Base-by-base conservation (phyloP, 2,329 filamentous ascomycete genomes). In the Pezicula rhizophila region DNA sequence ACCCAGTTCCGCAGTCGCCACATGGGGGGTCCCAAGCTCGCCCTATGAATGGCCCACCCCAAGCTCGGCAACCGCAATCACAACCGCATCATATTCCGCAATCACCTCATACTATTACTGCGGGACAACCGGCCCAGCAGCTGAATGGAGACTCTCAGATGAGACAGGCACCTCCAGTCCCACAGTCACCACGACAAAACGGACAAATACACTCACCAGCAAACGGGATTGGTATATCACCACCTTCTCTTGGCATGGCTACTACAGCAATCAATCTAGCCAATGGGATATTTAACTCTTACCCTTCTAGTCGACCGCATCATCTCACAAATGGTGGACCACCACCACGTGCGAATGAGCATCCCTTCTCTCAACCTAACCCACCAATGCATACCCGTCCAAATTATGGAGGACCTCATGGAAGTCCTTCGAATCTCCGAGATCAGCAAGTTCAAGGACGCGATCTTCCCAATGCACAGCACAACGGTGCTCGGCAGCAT, bases 311-410 rank as follows among this genome's bases (percentile, higher is more conserved):
- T 11, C 60, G 65, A 20, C 60, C 63, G 17, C 63, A 66, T 35
- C 63, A 65, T 49, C 45, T 64, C 12, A 62, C 59, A 3, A 65
- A 66, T 49, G 65, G 64, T 15, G 64, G 63, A 10, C 64, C 66
- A 26, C 64, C 66, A 15, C 68, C 71, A 8, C 69, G 72, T 43
- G 65, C 68, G 8, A 64, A 67, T n/a, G 73, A 77, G 39, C 69
- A 71, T 50, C 65, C 70, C 5, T 75, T 73, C 51, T 63, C 73
- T 4, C 75, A 73, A 48, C 70, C 66, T 8, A 67, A 71, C 39
- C 60, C 67, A 63, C 71, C 17, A 72, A 73, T 58, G 56, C 73
- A 43, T 66, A 67, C 31, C 60, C 73, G 26, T 70, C 74, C 63
- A 59, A 56, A 67, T 51, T 68, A 53, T 49, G 52, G 52, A 8